These are phyloP conservation scores for Paramecium sonneborni DNA, from an alignment of 73 alveolate species.

Conservation along the genomic window DNA sequence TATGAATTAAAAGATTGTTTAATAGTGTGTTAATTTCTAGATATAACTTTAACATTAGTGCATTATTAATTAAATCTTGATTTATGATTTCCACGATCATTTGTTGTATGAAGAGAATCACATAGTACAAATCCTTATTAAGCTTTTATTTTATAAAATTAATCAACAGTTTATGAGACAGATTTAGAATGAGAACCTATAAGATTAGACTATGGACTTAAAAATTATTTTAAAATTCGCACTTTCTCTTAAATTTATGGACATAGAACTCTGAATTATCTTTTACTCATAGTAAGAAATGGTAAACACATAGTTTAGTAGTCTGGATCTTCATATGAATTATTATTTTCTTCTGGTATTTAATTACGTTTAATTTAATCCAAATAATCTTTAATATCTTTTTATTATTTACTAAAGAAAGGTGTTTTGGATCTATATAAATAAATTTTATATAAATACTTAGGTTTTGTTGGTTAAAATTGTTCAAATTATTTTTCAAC, in stretches of 20 bases:
- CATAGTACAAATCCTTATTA: background rate
- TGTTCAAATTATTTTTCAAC: slow-evolving; percentile 47
- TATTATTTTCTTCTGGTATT: background rate
- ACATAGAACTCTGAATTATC: background rate
- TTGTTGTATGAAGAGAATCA: background rate
- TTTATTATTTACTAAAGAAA: background rate
- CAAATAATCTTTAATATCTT: background rate
- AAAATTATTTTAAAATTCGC: background rate
- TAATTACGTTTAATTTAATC: background rate
- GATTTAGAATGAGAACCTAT: background rate
- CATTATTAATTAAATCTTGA: background rate
- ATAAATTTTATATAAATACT: background rate
- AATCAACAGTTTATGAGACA: background rate
- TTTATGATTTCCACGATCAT: background rate
- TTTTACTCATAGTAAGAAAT: background rate
- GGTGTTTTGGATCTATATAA: slow-evolving; percentile 4
- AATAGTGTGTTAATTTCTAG: background rate
- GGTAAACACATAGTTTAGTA: background rate
- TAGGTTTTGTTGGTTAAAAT: slow-evolving; percentile 24
- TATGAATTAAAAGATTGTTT: background rate
- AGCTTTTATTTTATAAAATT: background rate
- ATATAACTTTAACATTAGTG: background rate
- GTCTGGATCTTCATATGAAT: background rate
- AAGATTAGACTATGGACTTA: background rate
- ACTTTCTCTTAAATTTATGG: slow-evolving; percentile 23